phyloP scores from a whole-genome alignment of 768 basidiomycete genomes.

The Suillus bovinus region DNA sequence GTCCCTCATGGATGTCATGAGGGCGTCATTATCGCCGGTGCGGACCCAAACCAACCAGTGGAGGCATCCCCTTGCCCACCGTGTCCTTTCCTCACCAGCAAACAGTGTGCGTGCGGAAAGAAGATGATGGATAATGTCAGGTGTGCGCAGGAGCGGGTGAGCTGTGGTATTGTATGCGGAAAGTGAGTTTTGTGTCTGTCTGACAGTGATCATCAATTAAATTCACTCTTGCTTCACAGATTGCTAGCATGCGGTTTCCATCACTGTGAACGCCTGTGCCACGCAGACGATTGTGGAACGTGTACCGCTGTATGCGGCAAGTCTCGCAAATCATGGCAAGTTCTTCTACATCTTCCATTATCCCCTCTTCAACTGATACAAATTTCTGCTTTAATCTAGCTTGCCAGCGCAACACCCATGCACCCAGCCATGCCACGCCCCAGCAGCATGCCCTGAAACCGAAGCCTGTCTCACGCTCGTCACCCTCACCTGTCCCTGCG shows the following conservation, averaged over 20 bases:
- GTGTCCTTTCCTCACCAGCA: slow-evolving; percentile 78
- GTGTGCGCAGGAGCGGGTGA: slow-evolving; percentile 80
- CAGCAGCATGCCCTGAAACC: slow-evolving; percentile 77
- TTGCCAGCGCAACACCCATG: slow-evolving; percentile 76
- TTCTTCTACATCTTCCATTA: slow-evolving; percentile 11
- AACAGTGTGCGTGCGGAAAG: slow-evolving; percentile 89
- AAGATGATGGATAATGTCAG: slow-evolving; percentile 73
- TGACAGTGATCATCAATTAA: not conserved
- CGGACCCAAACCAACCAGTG: slow-evolving; percentile 7
- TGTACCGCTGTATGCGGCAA: slow-evolving; percentile 86
- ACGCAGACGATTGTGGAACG: slow-evolving; percentile 75
- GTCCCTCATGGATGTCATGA: slow-evolving; percentile 84
- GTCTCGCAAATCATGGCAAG: slow-evolving; percentile 78
- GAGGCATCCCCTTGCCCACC: slow-evolving; percentile 65
- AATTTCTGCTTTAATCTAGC: slow-evolving; percentile 34
- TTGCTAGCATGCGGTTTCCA: slow-evolving; percentile 87
- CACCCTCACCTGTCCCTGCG: slow-evolving; percentile 78
- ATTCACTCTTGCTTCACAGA: slow-evolving; percentile 31
- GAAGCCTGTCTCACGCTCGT: slow-evolving; percentile 73
- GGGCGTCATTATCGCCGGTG: slow-evolving; percentile 39
- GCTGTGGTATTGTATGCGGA: slow-evolving; percentile 82
- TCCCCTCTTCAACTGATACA: not conserved
- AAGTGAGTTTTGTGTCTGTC: slow-evolving; percentile 46
- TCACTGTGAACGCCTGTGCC: slow-evolving; percentile 81
- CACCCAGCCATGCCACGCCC: slow-evolving; percentile 82